Base-by-base conservation (phyloP, 768 basidiomycete genomes). In the Xerocomellus chrysenteron region DNA sequence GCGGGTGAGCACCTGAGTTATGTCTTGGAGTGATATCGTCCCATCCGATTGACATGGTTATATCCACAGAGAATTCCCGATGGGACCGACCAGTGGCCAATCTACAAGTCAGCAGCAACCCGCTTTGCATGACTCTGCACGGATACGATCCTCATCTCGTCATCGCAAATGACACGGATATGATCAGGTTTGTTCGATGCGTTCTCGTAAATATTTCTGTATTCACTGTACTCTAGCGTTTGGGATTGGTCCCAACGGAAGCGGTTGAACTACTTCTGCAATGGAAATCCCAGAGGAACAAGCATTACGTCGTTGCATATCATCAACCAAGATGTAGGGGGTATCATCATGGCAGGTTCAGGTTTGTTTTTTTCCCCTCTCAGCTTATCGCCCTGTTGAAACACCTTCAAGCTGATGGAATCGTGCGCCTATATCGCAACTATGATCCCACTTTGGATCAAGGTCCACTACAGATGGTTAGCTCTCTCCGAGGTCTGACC, bases 261-360 rank as follows among this genome's bases (percentile, higher is more conserved):
- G 63, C 83, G 86, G 28, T 67, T 98, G 53, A 88, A 86, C 57
- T 81, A 84, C 54, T 98, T 98, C 75, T 88, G 83, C 65, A 98
- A 98, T 63, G 93, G 92, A 46, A 94, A 95, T 68, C 82, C 88
- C 2, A 78, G 76, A 53, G 89, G 89, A 36, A 90, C 88, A 5
- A 87, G 83, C 52, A 90, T 98, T 55, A 95, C 97, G 0, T 87
- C 90, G 2, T 74, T 98, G 21, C 85, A 93, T 52, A 87, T 98
- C 67, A 92, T 98, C 71, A 98, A 99, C 69, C 92, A 99, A 73
- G 94, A 97, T 55, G 89, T 94, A 14, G 90, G 92, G 10, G 94
- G 93, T 1, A 86, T 98, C 44, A 84, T 98, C 51, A 72, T 98
- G 52, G 88, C 90, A 28, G 94, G 87, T 5, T 90, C 96, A 58